phyloP scores from a whole-genome alignment of 345 rosid species.

The Populus alba region DNA sequence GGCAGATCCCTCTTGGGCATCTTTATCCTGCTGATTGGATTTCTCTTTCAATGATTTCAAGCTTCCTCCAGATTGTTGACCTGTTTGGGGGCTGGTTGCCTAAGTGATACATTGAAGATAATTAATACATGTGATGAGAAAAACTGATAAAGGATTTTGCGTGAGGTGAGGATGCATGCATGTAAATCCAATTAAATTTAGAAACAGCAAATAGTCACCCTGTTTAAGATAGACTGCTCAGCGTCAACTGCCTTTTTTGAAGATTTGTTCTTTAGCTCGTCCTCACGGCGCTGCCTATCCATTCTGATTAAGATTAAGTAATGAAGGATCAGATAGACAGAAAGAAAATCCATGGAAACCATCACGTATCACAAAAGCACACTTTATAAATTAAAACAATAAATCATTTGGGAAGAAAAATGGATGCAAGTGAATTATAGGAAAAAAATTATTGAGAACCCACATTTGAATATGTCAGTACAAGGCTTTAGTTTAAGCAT shows the following conservation, averaged over 20 bases:
- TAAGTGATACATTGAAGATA: constrained; percentile 26
- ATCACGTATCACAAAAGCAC: not conserved
- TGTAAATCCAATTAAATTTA: constrained; percentile 4
- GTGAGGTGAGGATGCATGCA: not conserved
- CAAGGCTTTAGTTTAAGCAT: not conserved
- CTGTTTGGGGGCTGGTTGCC: constrained; percentile 91
- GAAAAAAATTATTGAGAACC: not conserved
- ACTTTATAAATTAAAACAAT: not conserved
- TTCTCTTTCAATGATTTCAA: constrained; percentile 85
- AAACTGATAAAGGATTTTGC: not conserved
- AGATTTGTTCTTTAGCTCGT: constrained; percentile 76
- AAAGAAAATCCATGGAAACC: not conserved
- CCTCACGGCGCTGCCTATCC: constrained; percentile 98
- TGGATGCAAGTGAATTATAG: not conserved
- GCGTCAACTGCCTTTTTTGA: constrained; percentile 81
- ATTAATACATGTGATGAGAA: not conserved
- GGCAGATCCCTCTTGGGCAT: constrained; percentile 68
- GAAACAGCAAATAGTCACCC: constrained; percentile 40
- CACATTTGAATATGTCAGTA: not conserved
- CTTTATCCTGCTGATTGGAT: constrained; percentile 62
- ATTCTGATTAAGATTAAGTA: constrained; percentile 44
- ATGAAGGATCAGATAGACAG: constrained; percentile 1
- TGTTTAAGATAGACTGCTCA: constrained; percentile 76
- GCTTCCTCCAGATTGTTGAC: constrained; percentile 73
- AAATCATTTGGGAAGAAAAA: not conserved